Evolutionary conservation across 257 asterid genomes (phyloP).

Genomic region (Fraxinus excelsior): DNA sequence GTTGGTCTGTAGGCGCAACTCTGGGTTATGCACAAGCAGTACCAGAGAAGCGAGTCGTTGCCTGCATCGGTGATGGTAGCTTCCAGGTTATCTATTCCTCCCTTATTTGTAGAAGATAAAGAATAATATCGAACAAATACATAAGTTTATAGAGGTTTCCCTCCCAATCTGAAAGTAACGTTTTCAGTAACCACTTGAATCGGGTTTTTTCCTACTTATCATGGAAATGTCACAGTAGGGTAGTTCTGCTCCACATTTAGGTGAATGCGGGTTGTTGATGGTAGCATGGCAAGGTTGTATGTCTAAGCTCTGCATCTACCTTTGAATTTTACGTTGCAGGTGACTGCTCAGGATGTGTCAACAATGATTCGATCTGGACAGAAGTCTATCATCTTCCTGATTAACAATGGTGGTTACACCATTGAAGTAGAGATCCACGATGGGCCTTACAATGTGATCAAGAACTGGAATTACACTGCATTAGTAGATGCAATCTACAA

Average conservation of each 20-base stretch:
- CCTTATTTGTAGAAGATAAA: not conserved
- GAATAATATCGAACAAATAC: not conserved
- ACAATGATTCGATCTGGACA: conserved; percentile 70
- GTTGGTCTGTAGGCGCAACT: conserved; percentile 93
- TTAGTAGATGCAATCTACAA: conserved; percentile 75
- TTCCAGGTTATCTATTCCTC: conserved; percentile 61
- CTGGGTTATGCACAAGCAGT: conserved; percentile 83
- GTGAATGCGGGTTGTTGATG: not conserved
- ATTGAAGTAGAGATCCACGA: conserved; percentile 86
- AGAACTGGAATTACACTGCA: conserved; percentile 87
- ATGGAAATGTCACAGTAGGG: not conserved
- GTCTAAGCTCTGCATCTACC: not conserved
- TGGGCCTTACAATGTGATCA: conserved; percentile 84
- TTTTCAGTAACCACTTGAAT: not conserved
- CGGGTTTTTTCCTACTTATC: not conserved
- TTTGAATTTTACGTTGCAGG: conserved; percentile 32
- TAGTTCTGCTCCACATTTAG: not conserved
- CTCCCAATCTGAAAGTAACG: too few species aligned
- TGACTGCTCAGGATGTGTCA: conserved; percentile 74
- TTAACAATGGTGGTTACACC: conserved; percentile 82
- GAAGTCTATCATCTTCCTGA: conserved; percentile 69
- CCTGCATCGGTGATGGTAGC: conserved; percentile 90
- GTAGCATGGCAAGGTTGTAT: not conserved
- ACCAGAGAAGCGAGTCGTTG: conserved; percentile 65
- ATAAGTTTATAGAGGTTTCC: too few species aligned